Evolutionary conservation across 306 rosid genomes (phyloP), one percentile per base, ranked within the genome.

Genomic region (Quercus agrifolia): DNA sequence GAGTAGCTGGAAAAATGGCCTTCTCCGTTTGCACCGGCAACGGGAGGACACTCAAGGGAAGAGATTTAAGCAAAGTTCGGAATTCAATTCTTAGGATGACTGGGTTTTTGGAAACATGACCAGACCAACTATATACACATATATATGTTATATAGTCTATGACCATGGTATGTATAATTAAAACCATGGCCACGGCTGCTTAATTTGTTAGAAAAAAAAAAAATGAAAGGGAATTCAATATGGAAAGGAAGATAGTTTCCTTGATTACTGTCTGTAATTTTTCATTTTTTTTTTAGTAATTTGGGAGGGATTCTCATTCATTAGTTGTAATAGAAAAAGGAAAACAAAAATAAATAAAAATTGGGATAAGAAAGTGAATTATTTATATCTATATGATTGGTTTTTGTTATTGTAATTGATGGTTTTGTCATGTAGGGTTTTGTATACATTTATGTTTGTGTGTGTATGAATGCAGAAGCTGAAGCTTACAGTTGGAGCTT

Each of bases 51-150:
- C 89, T 95, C 19, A 95, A 95, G 71, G 99, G 99, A 3, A 70
- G 99, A 14, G 98, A 93, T 82, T 90, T 95, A 87, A 89, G 97
- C 44, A 85, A 82, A 46, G 98, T 95, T 68, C 82, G 99, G 80
- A 95, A 95, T 66, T 89, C 96, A 0, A 82, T 95, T 83, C 98
- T 93, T 4, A 81, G 94, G 76, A 86, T 95, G 97, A 95, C 99
- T 5, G 99, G 99, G 0, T 95, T 95, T 79, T 82, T 95, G 27
- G 99, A 94, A 77, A 84, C 87, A 4, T 93, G 66, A 85, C 72
- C 38, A 8, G 46, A 41, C 46, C 12, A 41, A 41, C 3, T 41
- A 8, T 41, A 35, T 35, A 46, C 15, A 2, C 52, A 8, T 2
- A 49, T 12, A 2, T 49, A 49, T 49, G 17, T 38, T 38, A 41